A percentile compares a stretch with the other conserved stretches of the same genome.
These are phyloP conservation scores for Martensiomyces pterosporus DNA, from an alignment of 192 early-diverging fungal genomes.

Conservation along the genomic window DNA sequence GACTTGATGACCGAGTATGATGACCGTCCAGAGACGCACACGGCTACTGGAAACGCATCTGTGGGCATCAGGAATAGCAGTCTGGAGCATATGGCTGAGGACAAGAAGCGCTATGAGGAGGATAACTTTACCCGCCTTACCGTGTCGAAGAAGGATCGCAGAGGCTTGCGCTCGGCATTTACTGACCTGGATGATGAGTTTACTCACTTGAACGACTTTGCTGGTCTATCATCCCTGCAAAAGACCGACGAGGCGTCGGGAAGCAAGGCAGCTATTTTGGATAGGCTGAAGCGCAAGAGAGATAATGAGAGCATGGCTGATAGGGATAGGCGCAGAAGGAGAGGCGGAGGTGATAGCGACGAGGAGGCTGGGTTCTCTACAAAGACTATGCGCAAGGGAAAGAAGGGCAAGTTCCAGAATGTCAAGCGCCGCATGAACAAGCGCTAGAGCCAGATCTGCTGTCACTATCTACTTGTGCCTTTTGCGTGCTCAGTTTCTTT, in stretches of 20 bases:
- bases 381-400: constrained; percentile 5
- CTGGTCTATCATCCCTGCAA: constrained; percentile 32
- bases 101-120: constrained; percentile 78
- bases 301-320: constrained; percentile 46
- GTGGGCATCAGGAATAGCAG: constrained; percentile 54
- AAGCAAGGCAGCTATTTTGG: constrained; percentile 32
- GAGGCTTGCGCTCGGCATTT: constrained; percentile 54
- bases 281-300: constrained; percentile 22
- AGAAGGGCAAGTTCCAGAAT: constrained; percentile 26
- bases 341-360: constrained; percentile 7
- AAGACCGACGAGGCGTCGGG: constrained; percentile 10
- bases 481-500: too few relatives aligned
- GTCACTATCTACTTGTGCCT: too few relatives aligned
- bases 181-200: constrained; percentile 81
- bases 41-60: constrained; percentile 66
- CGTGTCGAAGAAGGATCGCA: constrained; percentile 71
- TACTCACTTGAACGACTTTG: constrained; percentile 58
- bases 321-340: constrained; percentile 30
- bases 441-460: constrained; percentile 11
- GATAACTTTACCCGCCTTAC: constrained; percentile 79
- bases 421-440: constrained; percentile 28
- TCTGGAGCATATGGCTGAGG: constrained; percentile 56
- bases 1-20: constrained; percentile 82
- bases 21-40: constrained; percentile 77
- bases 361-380: constrained; percentile 25